Base-by-base conservation (phyloP, 2,329 filamentous ascomycete species). In the Arthrocladium fulminans region DNA sequence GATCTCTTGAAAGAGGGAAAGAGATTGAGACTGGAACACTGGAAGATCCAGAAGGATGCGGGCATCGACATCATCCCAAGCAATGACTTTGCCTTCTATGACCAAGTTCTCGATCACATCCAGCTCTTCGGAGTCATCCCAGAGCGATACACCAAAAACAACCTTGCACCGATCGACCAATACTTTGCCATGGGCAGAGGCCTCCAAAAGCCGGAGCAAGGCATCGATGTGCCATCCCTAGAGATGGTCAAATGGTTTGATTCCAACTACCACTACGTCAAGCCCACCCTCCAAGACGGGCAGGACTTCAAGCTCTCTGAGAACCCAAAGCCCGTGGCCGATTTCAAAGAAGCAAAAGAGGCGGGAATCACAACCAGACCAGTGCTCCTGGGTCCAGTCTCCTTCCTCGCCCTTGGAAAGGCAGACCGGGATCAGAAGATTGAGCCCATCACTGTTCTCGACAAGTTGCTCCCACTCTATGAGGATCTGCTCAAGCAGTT, bases 201-300 rank as follows among this genome's bases (percentile, higher is more conserved):
- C 67, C 89, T 94, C 75, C 92, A 98, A 76, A 94, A 82, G 81
- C 83, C 66, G 81, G 86, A 70, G 51, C 66, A 67, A 51, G 72
- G 69, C 49, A 79, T 97, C 62, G 92, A 98, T 72, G 92, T 97
- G 59, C 88, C 90, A 61, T 80, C 79, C 65, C 76, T 95, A 73
- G 92, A 98, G 80, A 98, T 98, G 92, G 92, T 98, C 64, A 98
- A 98, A 80, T 98, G 92, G 92, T 98, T 98, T 69, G 92, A 98
- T 80, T 95, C 88, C 59, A 98, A 98, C 85, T 98, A 98, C 84
- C 92, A 97, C 81, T 98, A 98, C 73, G 92, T 97, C 75, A 97
- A 97, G 83, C 92, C 92, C 57, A 96, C 92, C 55, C 81, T 98
- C 60, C 88, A 96, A 74, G 84, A 96, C 75, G 85, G 86, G 79